phyloP scores from a whole-genome alignment of 306 rosid genomes.

The Castanopsis chinensis region DNA sequence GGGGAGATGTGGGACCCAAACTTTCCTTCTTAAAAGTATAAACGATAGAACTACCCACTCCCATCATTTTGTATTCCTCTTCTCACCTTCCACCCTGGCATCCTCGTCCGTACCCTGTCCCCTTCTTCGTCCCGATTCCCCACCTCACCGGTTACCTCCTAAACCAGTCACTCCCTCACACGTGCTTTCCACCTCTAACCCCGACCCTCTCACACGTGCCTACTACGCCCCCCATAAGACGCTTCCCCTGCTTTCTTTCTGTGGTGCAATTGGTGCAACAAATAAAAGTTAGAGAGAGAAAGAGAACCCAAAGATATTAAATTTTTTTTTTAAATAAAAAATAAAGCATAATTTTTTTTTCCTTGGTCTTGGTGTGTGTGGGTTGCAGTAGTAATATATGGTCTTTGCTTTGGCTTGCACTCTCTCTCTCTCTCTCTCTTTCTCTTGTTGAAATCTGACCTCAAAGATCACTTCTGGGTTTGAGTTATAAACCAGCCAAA shows the following conservation, averaged over 20 bases:
- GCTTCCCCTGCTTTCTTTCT: constrained; percentile 30
- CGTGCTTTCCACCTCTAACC: constrained; percentile 20
- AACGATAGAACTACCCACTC: constrained; percentile 46
- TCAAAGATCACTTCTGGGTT: constrained; percentile 30
- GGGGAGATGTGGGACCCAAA: constrained; percentile 27
- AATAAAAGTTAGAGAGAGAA: constrained; percentile 55
- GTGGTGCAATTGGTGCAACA: constrained; percentile 99
- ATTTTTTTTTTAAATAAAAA: not conserved
- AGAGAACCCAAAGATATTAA: constrained; percentile 5
- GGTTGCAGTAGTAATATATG: constrained; percentile 18
- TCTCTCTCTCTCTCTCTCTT: constrained; percentile 3
- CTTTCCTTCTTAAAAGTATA: constrained; percentile 28
- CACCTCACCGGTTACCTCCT: constrained; percentile 37
- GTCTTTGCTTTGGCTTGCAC: constrained; percentile 23
- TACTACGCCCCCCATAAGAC: constrained; percentile 7
- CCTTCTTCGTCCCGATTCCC: constrained; percentile 25
- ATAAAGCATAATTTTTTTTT: constrained; percentile 18
- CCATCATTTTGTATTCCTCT: constrained; percentile 52
- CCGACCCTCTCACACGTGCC: constrained; percentile 38
- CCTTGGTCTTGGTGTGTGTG: constrained; percentile 7
- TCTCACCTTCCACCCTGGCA: constrained; percentile 69
- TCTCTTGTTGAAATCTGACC: constrained; percentile 22
- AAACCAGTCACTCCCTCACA: constrained; percentile 32
- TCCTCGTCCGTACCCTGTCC: constrained; percentile 76
- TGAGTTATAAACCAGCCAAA: not conserved